phyloP scores from a whole-genome alignment of 345 rosid species.

The Rhodamnia argentea region DNA sequence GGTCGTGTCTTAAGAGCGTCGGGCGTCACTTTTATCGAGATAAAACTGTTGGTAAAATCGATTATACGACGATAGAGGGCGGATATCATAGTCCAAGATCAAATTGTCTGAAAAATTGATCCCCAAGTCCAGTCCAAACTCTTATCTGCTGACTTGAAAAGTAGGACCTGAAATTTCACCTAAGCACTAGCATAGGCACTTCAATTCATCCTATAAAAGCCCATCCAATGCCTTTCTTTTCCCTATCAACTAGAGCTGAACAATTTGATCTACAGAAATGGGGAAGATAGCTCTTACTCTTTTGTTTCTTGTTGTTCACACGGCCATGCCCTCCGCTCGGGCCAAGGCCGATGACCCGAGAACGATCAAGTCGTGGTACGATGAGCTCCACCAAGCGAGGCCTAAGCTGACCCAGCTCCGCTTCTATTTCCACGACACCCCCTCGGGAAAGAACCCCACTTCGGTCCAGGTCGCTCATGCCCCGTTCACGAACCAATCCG shows the following conservation, averaged over 20 bases:
- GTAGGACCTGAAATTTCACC: not conserved
- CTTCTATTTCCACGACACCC: conserved; percentile 61
- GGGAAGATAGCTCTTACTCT: conserved; percentile 3
- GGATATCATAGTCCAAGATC: not conserved
- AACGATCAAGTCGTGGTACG: not conserved
- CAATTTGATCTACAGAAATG: not conserved
- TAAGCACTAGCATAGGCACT: not conserved
- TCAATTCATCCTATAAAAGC: not conserved
- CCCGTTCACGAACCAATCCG: conserved; percentile 22
- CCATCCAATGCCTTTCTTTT: not conserved
- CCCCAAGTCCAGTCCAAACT: not conserved
- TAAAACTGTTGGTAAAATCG: not conserved
- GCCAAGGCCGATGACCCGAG: not conserved
- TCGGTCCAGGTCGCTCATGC: conserved; percentile 44
- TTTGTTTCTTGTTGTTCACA: conserved; percentile 1
- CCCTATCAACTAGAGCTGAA: not conserved
- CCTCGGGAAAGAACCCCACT: conserved; percentile 44
- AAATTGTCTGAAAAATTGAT: not conserved
- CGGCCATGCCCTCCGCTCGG: conserved; percentile 15
- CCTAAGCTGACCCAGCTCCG: conserved; percentile 49
- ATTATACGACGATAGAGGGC: rapidly evolving
- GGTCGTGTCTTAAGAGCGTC: too few relatives aligned
- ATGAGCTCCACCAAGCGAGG: not conserved
- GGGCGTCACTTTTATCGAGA: not conserved
- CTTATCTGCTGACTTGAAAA: not conserved